These are phyloP conservation scores for Trichophyton verrucosum DNA, from an alignment of 2,329 filamentous ascomycete genomes.

Conservation along the genomic window DNA sequence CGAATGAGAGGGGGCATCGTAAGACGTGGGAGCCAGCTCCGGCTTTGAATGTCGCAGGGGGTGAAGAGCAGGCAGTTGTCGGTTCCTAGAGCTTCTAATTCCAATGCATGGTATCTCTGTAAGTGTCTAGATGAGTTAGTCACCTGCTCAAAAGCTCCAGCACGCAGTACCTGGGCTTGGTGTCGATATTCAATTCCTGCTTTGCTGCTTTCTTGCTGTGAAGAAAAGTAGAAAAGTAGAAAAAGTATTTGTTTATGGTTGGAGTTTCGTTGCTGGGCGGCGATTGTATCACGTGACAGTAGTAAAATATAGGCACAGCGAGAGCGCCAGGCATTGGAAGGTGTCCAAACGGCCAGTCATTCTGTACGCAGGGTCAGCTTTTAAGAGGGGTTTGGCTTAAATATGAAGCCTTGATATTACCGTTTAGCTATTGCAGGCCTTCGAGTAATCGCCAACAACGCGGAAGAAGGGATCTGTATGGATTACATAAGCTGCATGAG, in stretches of 20 bases:
- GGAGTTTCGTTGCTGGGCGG: too few species aligned
- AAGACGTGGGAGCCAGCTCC: neutral
- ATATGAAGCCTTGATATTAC: too few species aligned
- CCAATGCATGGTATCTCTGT: neutral
- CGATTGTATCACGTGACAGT: too few species aligned
- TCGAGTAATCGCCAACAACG: neutral
- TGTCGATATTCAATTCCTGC: neutral
- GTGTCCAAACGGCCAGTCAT: too few species aligned
- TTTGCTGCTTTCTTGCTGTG: neutral
- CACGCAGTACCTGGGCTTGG: neutral
- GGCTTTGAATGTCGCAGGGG: too few species aligned
- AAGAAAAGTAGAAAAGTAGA: too few species aligned
- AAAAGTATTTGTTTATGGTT: neutral
- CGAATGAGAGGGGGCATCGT: conserved; percentile 71
- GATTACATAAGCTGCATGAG: neutral
- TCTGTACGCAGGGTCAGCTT: too few species aligned
- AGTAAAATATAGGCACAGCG: too few species aligned
- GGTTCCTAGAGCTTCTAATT: neutral
- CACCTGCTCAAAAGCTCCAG: neutral
- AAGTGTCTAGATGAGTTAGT: neutral
- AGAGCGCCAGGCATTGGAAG: too few species aligned
- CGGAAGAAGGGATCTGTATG: neutral
- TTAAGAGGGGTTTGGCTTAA: too few species aligned
- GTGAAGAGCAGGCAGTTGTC: neutral
- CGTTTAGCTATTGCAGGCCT: too few species aligned